phyloP scores from a whole-genome alignment of 805 yeast genomes.

The Yamadazyma paraphyllophila region DNA sequence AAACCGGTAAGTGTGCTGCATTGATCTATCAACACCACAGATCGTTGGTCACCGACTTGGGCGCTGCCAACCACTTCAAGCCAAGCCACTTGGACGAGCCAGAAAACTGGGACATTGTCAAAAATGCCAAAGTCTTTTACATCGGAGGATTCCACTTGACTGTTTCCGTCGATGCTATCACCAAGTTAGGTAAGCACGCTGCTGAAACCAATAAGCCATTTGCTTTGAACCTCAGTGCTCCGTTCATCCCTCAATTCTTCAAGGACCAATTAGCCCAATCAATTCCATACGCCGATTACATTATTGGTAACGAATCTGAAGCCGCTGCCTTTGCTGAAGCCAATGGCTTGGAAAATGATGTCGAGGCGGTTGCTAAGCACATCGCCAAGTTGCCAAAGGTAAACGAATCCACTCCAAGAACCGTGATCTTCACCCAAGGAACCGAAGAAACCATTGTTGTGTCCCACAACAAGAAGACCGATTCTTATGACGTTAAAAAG shows the following conservation, averaged over 20 bases:
- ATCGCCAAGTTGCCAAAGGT: constrained; percentile 78
- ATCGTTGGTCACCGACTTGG: constrained; percentile 92
- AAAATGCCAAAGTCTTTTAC: constrained; percentile 77
- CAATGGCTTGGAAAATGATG: constrained; percentile 63
- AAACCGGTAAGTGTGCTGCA: constrained; percentile 99
- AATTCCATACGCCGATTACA: constrained; percentile 83
- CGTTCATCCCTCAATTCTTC: constrained; percentile 94
- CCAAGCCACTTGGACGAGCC: constrained; percentile 82
- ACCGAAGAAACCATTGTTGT: constrained; percentile 85
- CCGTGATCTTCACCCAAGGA: constrained; percentile 94
- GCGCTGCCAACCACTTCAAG: constrained; percentile 97
- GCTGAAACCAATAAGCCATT: constrained; percentile 75
- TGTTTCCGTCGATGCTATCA: constrained; percentile 93
- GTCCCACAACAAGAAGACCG: constrained; percentile 48
- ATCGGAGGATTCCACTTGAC: constrained; percentile 99
- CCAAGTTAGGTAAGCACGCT: constrained; percentile 88
- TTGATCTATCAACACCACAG: constrained; percentile 84
- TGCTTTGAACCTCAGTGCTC: constrained; percentile 89
- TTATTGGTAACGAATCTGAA: constrained; percentile 96
- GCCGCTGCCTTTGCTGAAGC: constrained; percentile 92
- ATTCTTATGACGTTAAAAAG: constrained; percentile 46
- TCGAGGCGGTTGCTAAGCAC: constrained; percentile 74
- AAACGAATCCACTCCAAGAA: constrained; percentile 67
- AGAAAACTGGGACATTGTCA: constrained; percentile 86
- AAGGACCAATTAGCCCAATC: constrained; percentile 81